These are phyloP conservation scores for Plantago lanceolata DNA, from an alignment of 305 asterid genomes.

Conservation along the genomic window DNA sequence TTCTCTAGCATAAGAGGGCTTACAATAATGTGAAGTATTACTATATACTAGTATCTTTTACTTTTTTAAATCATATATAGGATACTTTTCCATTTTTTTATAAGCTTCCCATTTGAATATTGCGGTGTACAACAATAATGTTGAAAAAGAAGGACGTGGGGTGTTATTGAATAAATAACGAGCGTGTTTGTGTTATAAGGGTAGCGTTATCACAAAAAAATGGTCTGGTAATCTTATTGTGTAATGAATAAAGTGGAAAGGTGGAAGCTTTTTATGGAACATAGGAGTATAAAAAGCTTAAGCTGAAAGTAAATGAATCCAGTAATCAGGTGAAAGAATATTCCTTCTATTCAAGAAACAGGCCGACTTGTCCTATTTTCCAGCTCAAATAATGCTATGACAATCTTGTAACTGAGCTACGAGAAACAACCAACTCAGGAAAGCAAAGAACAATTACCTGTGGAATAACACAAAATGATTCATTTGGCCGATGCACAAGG, in stretches of 20 bases:
- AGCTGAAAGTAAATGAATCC: background rate
- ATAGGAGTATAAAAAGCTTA: background rate
- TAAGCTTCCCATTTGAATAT: background rate
- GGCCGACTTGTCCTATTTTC: background rate
- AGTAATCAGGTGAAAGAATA: background rate
- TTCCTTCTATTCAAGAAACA: background rate
- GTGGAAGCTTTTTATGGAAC: background rate
- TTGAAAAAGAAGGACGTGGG: too few species aligned
- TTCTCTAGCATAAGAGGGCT: background rate
- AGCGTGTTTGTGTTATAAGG: too few species aligned
- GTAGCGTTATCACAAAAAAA: too few species aligned
- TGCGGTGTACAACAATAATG: background rate
- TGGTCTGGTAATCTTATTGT: background rate
- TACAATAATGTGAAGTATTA: background rate
- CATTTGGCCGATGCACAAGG: slow-evolving; percentile 85
- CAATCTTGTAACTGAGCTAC: slow-evolving; percentile 9
- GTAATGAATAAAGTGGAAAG: background rate
- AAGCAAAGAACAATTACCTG: slow-evolving; percentile 42
- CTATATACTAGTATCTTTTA: background rate
- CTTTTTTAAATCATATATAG: background rate
- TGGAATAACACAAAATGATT: slow-evolving; percentile 80
- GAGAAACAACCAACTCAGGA: slow-evolving; percentile 25
- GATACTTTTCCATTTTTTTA: background rate
- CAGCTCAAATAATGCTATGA: background rate
- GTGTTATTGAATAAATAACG: too few species aligned